Conservation (phyloP, 225 moss, liverwort and hornwort genomes). For the Lunularia cruciata region DNA sequence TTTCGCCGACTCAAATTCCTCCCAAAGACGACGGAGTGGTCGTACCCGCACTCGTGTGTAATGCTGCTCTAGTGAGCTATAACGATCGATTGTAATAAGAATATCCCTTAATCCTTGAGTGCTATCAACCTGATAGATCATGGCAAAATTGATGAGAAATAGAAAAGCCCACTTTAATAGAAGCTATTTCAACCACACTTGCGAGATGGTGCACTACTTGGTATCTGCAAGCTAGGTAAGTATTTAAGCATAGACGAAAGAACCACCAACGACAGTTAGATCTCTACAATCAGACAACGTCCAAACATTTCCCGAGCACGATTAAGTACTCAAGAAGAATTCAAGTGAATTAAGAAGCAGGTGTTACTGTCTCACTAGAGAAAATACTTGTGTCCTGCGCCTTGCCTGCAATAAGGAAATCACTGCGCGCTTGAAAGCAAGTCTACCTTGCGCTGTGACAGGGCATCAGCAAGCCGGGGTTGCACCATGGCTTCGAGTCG, state of each 20-base stretch:
- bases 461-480: slow-evolving; percentile 92
- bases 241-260: too few species aligned
- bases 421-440: too few species aligned
- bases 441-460: slow-evolving; percentile 86
- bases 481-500: slow-evolving; percentile 97
- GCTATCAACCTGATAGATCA: slow-evolving; percentile 69
- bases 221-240: not conserved
- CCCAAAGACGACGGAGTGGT: slow-evolving; percentile 95
- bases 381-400: too few species aligned
- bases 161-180: not conserved
- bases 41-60: slow-evolving; percentile 93
- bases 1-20: slow-evolving; percentile 93
- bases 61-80: slow-evolving; percentile 94
- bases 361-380: too few species aligned
- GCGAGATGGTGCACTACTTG: not conserved
- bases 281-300: not conserved
- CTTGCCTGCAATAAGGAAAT: too few species aligned
- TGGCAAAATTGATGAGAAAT: not conserved
- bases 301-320: too few species aligned
- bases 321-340: too few species aligned
- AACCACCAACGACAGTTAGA: not conserved
- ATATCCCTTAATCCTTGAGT: slow-evolving; percentile 98
- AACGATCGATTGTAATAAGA: slow-evolving; percentile 89
- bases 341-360: too few species aligned
- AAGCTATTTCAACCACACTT: too few species aligned